Evolutionary conservation across 2,329 filamentous ascomycete genomes (phyloP).

Genomic region (Aaosphaeria pasadenensis): DNA sequence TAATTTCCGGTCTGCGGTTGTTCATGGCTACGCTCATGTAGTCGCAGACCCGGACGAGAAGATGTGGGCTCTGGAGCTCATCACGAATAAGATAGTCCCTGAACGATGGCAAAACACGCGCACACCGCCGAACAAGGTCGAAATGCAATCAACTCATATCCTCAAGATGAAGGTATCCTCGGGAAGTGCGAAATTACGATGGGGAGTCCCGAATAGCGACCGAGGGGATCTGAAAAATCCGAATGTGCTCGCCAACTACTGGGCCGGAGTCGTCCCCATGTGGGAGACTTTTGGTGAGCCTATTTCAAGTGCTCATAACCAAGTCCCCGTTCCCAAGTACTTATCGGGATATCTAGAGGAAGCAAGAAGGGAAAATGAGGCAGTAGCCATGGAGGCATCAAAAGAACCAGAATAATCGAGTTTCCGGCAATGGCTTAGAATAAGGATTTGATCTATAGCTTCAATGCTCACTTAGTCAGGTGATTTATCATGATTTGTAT

Average conservation of each 20-base stretch:
- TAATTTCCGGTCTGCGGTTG: constrained; percentile 33
- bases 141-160: constrained; percentile 27
- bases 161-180: constrained; percentile 22
- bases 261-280: constrained; percentile 36
- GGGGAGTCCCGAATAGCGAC: constrained; percentile 33
- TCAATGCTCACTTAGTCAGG: too few species aligned
- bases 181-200: constrained; percentile 32
- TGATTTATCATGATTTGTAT: too few species aligned
- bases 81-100: constrained; percentile 33
- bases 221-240: constrained; percentile 26
- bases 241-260: constrained; percentile 17
- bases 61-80: constrained; percentile 26
- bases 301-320: constrained; percentile 20
- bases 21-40: constrained; percentile 26
- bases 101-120: constrained; percentile 28
- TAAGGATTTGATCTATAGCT: too few species aligned
- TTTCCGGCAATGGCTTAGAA: too few species aligned
- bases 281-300: constrained; percentile 34
- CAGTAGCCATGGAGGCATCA: not conserved
- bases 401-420: too few species aligned
- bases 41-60: constrained; percentile 20
- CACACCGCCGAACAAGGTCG: constrained; percentile 25
- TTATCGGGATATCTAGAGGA: constrained; percentile 48
- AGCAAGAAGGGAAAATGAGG: constrained; percentile 20
- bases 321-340: constrained; percentile 56